Evolutionary conservation across 495 filamentous ascomycete genomes (phyloP).

Genomic region (Friedmanniomyces simplex): DNA sequence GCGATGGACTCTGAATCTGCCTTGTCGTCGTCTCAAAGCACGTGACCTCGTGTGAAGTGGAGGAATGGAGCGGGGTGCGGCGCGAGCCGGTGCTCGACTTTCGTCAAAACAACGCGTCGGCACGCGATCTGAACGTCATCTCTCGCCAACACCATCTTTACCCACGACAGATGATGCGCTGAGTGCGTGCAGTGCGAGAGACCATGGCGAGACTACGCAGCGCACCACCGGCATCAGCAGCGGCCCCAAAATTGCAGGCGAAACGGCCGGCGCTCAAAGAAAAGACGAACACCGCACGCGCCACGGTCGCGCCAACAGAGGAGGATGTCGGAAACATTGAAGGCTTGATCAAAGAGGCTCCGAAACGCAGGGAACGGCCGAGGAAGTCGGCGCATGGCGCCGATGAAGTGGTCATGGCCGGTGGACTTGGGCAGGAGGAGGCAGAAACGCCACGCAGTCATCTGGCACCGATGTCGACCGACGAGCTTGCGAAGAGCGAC

Average conservation of each 20-base stretch:
- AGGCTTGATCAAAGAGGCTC: conserved; percentile 11
- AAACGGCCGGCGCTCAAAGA: conserved; percentile 12
- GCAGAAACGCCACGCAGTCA: not conserved
- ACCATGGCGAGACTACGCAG: conserved; percentile 17
- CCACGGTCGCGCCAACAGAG: not conserved
- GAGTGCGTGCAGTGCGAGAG: not conserved
- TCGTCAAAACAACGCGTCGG: not conserved
- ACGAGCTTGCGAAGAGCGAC: conserved; percentile 14
- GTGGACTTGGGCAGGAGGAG: conserved; percentile 7
- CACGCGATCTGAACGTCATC: not conserved
- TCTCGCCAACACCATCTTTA: not conserved
- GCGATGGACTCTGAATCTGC: too few species aligned
- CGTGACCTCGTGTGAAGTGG: not conserved
- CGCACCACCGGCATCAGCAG: not conserved
- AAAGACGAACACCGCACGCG: conserved; percentile 18
- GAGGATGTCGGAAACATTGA: conserved; percentile 12
- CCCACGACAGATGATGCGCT: not conserved
- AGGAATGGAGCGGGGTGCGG: not conserved
- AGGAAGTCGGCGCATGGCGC: not conserved
- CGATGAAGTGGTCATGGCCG: conserved; percentile 13
- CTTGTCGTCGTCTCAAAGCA: not conserved
- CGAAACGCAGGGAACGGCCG: conserved; percentile 1
- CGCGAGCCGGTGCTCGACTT: not conserved
- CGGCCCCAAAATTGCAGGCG: not conserved
- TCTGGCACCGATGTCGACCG: not conserved